Percentiles rank a stretch among this genome's conserved stretches.
Conservation (phyloP, 2,329 filamentous ascomycete genomes). For the Emericellopsis cladophorae region DNA sequence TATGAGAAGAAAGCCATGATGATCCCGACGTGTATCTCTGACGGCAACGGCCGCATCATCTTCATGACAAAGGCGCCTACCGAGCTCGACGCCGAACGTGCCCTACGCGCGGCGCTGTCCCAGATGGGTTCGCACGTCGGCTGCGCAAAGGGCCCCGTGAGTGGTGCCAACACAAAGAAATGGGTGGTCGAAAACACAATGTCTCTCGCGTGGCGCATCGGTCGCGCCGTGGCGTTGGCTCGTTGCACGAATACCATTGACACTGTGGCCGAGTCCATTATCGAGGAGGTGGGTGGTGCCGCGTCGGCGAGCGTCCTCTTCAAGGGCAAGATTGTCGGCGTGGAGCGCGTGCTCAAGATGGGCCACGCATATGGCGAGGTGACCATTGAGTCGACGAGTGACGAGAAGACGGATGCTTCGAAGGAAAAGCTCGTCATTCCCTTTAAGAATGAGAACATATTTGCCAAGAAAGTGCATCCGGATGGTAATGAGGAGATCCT, state of each 20-base stretch:
- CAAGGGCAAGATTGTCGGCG: constrained; percentile 50
- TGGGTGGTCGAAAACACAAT: constrained; percentile 40
- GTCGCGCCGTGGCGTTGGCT: constrained; percentile 42
- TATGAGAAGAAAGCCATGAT: constrained; percentile 33
- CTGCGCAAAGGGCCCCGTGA: constrained; percentile 33
- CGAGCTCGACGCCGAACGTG: constrained; percentile 32
- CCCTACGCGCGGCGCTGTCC: constrained; percentile 36
- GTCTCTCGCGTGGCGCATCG: constrained; percentile 45
- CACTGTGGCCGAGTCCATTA: constrained; percentile 42
- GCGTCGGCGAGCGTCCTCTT: constrained; percentile 43
- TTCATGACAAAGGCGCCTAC: constrained; percentile 33
- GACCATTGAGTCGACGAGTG: constrained; percentile 31
- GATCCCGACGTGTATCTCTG: constrained; percentile 32
- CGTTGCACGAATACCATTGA: constrained; percentile 34
- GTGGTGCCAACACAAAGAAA: constrained; percentile 32
- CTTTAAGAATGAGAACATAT: constrained; percentile 65
- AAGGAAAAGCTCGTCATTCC: constrained; percentile 46
- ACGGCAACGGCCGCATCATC: constrained; percentile 38
- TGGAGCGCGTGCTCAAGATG: constrained; percentile 40
- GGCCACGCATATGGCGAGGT: constrained; percentile 49
- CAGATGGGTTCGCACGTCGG: constrained; percentile 42
- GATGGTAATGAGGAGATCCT: constrained; percentile 25
- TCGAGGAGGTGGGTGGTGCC: constrained; percentile 42
- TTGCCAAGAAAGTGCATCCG: constrained; percentile 28
- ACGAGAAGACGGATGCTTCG: constrained; percentile 12